A percentile compares a stretch with the other conserved stretches of the same genome.
Conservation (phyloP, 352 stramenopile genomes). For the Poterioochromonas sp. region DNA sequence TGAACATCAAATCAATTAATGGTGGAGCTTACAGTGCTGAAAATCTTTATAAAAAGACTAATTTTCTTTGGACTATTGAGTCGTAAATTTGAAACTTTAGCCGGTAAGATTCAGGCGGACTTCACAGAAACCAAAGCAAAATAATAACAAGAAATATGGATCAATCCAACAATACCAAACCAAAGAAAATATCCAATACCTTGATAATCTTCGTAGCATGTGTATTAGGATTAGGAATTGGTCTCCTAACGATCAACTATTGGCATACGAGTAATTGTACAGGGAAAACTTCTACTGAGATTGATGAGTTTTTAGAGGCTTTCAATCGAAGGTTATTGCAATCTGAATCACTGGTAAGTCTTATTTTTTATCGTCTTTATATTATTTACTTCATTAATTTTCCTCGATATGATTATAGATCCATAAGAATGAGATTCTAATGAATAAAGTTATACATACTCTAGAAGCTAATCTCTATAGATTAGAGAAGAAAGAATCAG, state of each 20-base stretch:
- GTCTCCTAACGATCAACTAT: not conserved
- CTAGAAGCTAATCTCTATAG: not conserved
- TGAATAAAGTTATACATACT: slow-evolving; percentile 11
- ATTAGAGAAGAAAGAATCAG: slow-evolving; percentile 3
- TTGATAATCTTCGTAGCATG: not conserved
- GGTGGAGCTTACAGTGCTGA: too few relatives aligned
- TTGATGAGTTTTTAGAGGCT: slow-evolving; percentile 1
- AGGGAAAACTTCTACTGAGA: not conserved
- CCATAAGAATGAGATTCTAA: slow-evolving; percentile 21
- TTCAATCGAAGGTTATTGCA: not conserved
- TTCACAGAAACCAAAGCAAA: too few relatives aligned
- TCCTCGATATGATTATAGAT: not conserved
- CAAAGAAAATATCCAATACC: slow-evolving; percentile 16
- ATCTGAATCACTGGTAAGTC: slow-evolving; percentile 18
- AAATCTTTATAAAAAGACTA: too few relatives aligned
- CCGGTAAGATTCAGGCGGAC: too few relatives aligned
- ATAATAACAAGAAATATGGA: too few relatives aligned
- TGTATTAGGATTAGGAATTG: slow-evolving; percentile 9
- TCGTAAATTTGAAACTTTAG: too few relatives aligned
- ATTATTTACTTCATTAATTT: not conserved
- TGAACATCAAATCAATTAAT: too few relatives aligned
- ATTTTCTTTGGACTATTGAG: too few relatives aligned
- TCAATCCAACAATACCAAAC: too few relatives aligned
- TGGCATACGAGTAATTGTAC: slow-evolving; percentile 5
- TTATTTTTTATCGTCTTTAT: not conserved